These are phyloP conservation scores for Fonsecaea monophora DNA, from an alignment of 2,329 filamentous ascomycete genomes.

Conservation along the genomic window DNA sequence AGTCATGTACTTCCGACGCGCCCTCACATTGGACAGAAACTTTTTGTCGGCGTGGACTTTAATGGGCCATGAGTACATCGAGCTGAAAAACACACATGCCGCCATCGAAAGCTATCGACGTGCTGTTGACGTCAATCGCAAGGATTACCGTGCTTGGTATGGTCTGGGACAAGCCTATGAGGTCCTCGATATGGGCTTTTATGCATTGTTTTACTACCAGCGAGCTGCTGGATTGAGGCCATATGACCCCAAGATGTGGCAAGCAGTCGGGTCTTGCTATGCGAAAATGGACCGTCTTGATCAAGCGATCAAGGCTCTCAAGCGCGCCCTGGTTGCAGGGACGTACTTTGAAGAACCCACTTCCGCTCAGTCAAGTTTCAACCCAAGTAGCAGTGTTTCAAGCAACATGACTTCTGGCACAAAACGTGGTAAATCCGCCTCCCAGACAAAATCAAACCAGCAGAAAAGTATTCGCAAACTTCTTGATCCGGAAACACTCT, in stretches of 20 bases:
- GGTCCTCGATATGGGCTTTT: slow-evolving; percentile 96
- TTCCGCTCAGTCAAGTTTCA: slow-evolving; percentile 43
- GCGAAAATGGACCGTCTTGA: slow-evolving; percentile 84
- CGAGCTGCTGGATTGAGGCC: slow-evolving; percentile 90
- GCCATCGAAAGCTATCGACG: slow-evolving; percentile 96
- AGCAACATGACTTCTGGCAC: slow-evolving; percentile 9
- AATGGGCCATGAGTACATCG: slow-evolving; percentile 98
- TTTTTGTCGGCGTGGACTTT: slow-evolving; percentile 97
- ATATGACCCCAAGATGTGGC: slow-evolving; percentile 99
- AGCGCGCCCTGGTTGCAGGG: slow-evolving; percentile 86
- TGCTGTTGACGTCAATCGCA: slow-evolving; percentile 92
- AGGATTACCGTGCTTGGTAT: slow-evolving; percentile 98
- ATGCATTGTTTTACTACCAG: slow-evolving; percentile 97
- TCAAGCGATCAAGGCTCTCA: slow-evolving; percentile 95
- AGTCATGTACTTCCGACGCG: slow-evolving; percentile 95
- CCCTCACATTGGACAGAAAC: slow-evolving; percentile 84
- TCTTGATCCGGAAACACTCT: slow-evolving; percentile 87
- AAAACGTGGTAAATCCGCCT: slow-evolving; percentile 14
- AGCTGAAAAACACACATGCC: slow-evolving; percentile 97
- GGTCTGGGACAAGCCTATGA: slow-evolving; percentile 96
- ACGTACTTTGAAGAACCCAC: slow-evolving; percentile 76
- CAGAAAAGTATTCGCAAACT: slow-evolving; percentile 50
- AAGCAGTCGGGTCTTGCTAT: slow-evolving; percentile 89
- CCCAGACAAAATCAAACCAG: slow-evolving; percentile 20
- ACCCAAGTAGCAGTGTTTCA: slow-evolving; percentile 27